These are phyloP conservation scores for Fragaria nilgerrensis DNA, from an alignment of 306 rosid genomes.

Conservation along the genomic window DNA sequence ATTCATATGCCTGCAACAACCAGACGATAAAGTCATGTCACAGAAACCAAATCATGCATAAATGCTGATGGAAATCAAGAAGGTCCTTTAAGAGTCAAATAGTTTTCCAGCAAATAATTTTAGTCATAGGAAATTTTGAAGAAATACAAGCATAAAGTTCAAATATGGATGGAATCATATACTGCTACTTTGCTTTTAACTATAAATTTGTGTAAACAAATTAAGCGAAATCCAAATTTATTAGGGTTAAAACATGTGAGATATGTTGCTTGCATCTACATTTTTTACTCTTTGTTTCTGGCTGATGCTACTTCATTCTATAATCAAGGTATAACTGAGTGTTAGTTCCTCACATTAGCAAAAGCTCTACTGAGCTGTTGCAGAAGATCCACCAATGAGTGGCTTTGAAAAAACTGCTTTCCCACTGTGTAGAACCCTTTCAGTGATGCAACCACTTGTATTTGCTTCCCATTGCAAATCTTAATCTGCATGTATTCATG, in stretches of 20 bases:
- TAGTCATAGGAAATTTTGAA: neutral
- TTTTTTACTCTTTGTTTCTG: too few species aligned
- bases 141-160: neutral
- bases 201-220: neutral
- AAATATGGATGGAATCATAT: neutral
- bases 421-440: conserved; percentile 86
- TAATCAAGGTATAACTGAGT: neutral
- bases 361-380: conserved; percentile 92
- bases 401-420: conserved; percentile 63
- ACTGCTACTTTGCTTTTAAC: neutral
- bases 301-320: neutral
- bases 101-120: neutral
- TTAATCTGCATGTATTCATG: conserved; percentile 55
- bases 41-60: neutral
- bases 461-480: conserved; percentile 82
- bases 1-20: conserved; percentile 67
- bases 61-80: neutral
- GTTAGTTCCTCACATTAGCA: conserved; percentile 56
- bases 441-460: conserved; percentile 76
- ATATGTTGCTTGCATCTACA: neutral
- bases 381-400: conserved; percentile 87
- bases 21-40: neutral
- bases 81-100: neutral
- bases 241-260: neutral
- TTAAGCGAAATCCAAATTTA: neutral